Evolutionary conservation across 2,329 filamentous ascomycete species (phyloP).

Genomic region (Aspergillus sp.): DNA sequence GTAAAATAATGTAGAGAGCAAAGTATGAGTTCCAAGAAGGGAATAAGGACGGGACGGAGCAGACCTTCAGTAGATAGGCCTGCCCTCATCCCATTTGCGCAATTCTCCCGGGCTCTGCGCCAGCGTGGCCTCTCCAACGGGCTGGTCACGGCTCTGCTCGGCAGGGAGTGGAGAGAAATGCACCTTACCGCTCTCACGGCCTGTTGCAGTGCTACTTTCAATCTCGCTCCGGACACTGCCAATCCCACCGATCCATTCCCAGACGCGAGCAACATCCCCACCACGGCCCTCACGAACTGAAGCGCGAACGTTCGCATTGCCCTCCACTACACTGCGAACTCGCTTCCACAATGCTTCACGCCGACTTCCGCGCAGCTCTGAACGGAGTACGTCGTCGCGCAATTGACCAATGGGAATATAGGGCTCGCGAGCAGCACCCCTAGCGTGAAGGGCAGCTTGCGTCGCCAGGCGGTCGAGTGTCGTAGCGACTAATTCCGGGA

Average conservation of each 20-base stretch:
- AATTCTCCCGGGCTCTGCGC: constrained; percentile 29
- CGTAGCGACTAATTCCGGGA: constrained; percentile 81
- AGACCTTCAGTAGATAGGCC: constrained; percentile 41
- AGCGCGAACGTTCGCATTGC: constrained; percentile 86
- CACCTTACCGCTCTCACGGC: constrained; percentile 30
- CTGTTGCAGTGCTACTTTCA: constrained; percentile 26
- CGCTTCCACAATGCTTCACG: constrained; percentile 81
- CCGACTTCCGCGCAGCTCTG: constrained; percentile 73
- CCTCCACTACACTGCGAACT: constrained; percentile 82
- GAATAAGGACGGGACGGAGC: not conserved
- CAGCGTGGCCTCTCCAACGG: constrained; percentile 18
- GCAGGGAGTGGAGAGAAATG: constrained; percentile 29
- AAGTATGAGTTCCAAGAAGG: not conserved
- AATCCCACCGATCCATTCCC: constrained; percentile 69
- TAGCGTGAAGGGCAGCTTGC: constrained; percentile 77
- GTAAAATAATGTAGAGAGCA: constrained; percentile 1
- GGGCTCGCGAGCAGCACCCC: constrained; percentile 67
- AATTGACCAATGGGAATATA: constrained; percentile 88
- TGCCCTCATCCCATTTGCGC: constrained; percentile 45
- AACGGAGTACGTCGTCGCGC: constrained; percentile 83
- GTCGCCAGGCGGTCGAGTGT: constrained; percentile 79
- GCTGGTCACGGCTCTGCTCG: constrained; percentile 20
- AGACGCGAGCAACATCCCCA: constrained; percentile 61
- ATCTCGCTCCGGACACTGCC: constrained; percentile 48
- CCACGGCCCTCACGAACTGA: constrained; percentile 66